Conservation (phyloP, 2,329 filamentous ascomycete species). For the Ophiostoma pallidulum region DNA sequence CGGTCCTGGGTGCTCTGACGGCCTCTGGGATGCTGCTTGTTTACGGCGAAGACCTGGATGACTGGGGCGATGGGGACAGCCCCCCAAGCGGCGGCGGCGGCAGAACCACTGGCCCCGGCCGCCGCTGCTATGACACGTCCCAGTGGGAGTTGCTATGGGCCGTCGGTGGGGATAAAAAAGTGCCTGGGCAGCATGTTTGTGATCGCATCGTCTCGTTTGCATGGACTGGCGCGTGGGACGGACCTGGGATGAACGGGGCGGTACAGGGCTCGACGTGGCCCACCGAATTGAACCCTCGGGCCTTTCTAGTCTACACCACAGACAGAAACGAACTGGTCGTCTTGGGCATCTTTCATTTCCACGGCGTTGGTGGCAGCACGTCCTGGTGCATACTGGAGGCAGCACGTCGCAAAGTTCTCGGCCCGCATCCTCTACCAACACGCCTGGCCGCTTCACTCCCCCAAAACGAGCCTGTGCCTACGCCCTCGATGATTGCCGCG, state of each 20-base stretch:
- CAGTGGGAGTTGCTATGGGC: constrained; percentile 49
- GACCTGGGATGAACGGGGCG: neutral
- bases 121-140: constrained; percentile 23
- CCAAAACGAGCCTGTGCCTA: too few species aligned
- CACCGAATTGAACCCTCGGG: constrained; percentile 17
- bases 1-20: constrained; percentile 41
- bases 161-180: constrained; percentile 40
- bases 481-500: constrained; percentile 29
- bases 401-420: constrained; percentile 37
- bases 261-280: neutral
- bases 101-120: constrained; percentile 8
- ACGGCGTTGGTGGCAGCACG: constrained; percentile 9
- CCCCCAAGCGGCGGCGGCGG: too few species aligned
- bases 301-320: constrained; percentile 42
- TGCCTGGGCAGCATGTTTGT: constrained; percentile 34
- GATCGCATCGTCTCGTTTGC: constrained; percentile 43
- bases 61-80: constrained; percentile 1
- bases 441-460: too few species aligned
- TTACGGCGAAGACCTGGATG: constrained; percentile 36
- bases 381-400: constrained; percentile 43
- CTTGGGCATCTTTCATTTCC: constrained; percentile 30
- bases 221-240: constrained; percentile 33
- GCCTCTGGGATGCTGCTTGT: constrained; percentile 41
- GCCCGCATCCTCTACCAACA: constrained; percentile 37
- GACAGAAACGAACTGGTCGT: constrained; percentile 41